Evolutionary conservation across 106 monocot genomes (phyloP), one percentile per base, ranked within the genome.

Genomic region (Allium fistulosum): DNA sequence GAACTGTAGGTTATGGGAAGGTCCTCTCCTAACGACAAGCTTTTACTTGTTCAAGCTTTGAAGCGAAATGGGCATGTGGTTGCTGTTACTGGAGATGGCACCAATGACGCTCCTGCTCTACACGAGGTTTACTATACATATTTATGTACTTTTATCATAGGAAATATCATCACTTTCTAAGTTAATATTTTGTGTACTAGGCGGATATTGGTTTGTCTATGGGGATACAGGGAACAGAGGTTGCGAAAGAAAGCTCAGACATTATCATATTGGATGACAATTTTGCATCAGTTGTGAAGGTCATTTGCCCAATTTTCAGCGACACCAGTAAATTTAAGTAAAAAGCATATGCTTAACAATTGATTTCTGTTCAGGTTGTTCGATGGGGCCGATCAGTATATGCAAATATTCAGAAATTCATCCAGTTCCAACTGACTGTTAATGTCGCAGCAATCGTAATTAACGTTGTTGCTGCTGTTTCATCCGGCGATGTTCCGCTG

Each of bases 1-100:
- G 47, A 63, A 46, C 5, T 37, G 37, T 46, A 92, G 92, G 94
- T 94, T 45, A 94, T 94, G 89, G 94, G 86, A 47, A 81, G 94
- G 69, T 94, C 94, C 28, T 94, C 94, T 4, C 94, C 94, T 6
- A 87, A 82, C 77, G 94, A 94, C 76, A 94, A 94, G 61, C 86
- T 94, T 48, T 71, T 94, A 11, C 80, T 94, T 66, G 94, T 94
- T 11, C 84, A 84, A 82, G 77, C 86, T 48, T 61, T 94, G 61
- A 90, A 67, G 61, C 84, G 48, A 56, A 76, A 46, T 69, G 82
- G 84, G 47, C 82, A 94, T 63, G 80, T 94, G 48, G 94, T 90
- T 70, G 94, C 94, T 73, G 94, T 94, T 26, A 94, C 94, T 55
- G 94, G 94, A 53, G 94, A 94, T 76, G 94, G 94, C 63, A 94